Base-by-base conservation (phyloP, 192 early-diverging fungal species). In the Backusella westeae region DNA sequence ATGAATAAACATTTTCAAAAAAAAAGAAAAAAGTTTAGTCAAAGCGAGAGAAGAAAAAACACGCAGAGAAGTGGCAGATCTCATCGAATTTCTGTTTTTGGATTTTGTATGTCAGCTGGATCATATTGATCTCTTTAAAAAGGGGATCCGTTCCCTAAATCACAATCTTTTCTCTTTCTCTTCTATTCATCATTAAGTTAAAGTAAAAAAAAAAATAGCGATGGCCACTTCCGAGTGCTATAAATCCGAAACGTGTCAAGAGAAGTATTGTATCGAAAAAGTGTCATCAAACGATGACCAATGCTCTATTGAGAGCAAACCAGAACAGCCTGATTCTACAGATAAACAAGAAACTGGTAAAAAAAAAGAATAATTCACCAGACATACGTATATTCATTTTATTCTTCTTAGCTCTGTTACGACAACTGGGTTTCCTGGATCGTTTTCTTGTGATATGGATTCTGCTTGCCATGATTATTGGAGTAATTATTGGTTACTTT, bases 401-500 rank as follows among this genome's bases (percentile, higher is more conserved):
- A 32, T 32, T 32, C 32, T 32, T 17, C 14, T 21, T 38, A 69
- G 67, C 67, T 19, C 36, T 69, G 35, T 19, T 69, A 36, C 67
- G 67, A 3, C 26, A 76, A 34, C 74, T 87, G 32, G 52, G 71
- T 6, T 75, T 85, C 21, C 46, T 85, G 3, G 84, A 87, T 74
- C 59, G 78, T 14, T 82, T 82, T 65, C 82, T 87, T 1, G 70
- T 77, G 0, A 32, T 87, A 35, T 79, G 81, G 77, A 84, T 87
- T 46, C 29, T 83, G 4, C 34, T 83, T 2, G 83, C 83, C 52
- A 92, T 92, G 89, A 68, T 89, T 0, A 59, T 80, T 56, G 91
- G 91, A 9, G 83, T 89, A 14, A 66, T 92, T 21, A 78, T 91
- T 71, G 90, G 90, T 6, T 85, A 86, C 77, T 93, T 86, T 75